These are phyloP conservation scores for Penicillium capsulatum DNA, from an alignment of 2,329 filamentous ascomycete genomes.

Conservation along the genomic window DNA sequence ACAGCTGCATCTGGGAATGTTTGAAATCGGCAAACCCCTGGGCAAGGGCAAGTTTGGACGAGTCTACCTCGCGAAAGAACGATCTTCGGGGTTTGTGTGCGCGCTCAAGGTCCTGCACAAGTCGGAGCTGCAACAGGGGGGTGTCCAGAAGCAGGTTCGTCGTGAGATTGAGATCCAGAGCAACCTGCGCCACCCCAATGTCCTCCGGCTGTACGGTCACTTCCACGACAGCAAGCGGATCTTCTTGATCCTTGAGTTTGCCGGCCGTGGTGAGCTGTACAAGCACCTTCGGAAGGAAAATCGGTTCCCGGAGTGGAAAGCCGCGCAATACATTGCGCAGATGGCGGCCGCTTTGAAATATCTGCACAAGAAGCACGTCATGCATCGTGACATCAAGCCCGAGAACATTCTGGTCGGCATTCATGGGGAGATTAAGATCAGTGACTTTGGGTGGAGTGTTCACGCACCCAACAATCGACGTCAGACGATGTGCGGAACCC, in stretches of 20 bases:
- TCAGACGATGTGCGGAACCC: constrained; percentile 92
- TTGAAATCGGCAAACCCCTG: constrained; percentile 81
- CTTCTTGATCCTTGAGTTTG: constrained; percentile 83
- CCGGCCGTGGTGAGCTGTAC: constrained; percentile 80
- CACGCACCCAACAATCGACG: constrained; percentile 92
- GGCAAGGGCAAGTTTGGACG: constrained; percentile 86
- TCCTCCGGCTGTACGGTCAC: constrained; percentile 77
- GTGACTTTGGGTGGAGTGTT: constrained; percentile 97
- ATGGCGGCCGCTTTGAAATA: constrained; percentile 89
- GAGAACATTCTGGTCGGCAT: constrained; percentile 96
- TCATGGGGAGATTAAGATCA: constrained; percentile 97
- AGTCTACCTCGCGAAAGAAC: constrained; percentile 79
- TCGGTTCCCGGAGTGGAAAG: constrained; percentile 80
- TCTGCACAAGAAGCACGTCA: constrained; percentile 93
- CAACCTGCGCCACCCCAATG: constrained; percentile 80
- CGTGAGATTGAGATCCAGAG: constrained; percentile 88
- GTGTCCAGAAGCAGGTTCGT: constrained; percentile 81
- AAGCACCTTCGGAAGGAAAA: constrained; percentile 76
- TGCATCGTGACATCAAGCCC: constrained; percentile 95
- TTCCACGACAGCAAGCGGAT: constrained; percentile 87
- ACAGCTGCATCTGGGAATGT: constrained; percentile 85
- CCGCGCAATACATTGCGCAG: constrained; percentile 81
- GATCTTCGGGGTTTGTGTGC: constrained; percentile 75
- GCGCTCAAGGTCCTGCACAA: constrained; percentile 85
- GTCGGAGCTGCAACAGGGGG: constrained; percentile 71